Conservation (phyloP, 164 flowering plant species). For the Chimonanthus praecox region DNA sequence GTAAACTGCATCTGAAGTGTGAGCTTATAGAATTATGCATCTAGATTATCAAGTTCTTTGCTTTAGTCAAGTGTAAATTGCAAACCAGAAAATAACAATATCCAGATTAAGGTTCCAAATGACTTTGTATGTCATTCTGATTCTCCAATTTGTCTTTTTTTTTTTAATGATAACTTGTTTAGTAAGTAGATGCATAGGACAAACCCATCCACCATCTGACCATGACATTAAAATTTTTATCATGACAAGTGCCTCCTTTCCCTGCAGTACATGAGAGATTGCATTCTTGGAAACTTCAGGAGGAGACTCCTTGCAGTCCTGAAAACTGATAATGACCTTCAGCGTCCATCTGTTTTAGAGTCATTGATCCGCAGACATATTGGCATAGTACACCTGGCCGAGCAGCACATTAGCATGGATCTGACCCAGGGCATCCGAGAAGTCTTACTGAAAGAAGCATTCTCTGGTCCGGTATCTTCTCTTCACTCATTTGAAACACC, state of each 20-base stretch:
- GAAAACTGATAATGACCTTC: constrained; percentile 90
- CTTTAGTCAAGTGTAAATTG: too few species aligned
- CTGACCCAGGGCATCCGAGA: constrained; percentile 88
- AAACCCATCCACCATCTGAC: neutral
- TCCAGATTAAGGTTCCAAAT: too few species aligned
- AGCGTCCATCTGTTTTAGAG: constrained; percentile 83
- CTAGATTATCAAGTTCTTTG: too few species aligned
- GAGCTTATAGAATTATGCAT: too few species aligned
- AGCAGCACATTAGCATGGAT: constrained; percentile 99
- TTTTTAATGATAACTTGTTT: neutral
- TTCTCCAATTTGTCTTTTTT: too few species aligned
- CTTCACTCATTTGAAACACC: constrained; percentile 73
- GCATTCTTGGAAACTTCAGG: constrained; percentile 91
- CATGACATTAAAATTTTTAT: neutral
- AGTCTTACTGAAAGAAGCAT: constrained; percentile 74
- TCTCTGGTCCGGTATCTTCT: constrained; percentile 85
- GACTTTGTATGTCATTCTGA: too few species aligned
- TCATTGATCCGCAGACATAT: constrained; percentile 72
- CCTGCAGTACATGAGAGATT: constrained; percentile 96
- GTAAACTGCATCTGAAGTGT: too few species aligned
- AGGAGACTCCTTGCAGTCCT: constrained; percentile 75
- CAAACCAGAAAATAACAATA: too few species aligned
- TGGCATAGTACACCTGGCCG: constrained; percentile 75
- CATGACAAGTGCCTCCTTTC: constrained; percentile 4
- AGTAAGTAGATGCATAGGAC: neutral